phyloP scores from a whole-genome alignment of 2,329 filamentous ascomycete species.

The Ceratocystis alfenasii region DNA sequence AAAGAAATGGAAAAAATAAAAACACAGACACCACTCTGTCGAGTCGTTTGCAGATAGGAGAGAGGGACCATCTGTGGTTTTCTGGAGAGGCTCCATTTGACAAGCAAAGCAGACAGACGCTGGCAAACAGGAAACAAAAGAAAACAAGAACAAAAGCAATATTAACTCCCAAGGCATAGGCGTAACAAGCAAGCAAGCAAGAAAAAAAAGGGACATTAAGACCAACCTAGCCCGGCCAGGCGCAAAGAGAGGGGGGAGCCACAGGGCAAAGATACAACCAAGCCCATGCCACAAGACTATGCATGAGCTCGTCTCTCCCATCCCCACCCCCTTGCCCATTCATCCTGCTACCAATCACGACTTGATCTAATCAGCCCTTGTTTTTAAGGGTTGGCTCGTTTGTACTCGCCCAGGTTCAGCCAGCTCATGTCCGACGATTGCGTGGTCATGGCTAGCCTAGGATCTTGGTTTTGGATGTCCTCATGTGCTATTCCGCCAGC shows the following conservation, averaged over 20 bases:
- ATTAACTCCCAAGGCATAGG: conserved; percentile 12
- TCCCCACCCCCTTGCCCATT: not conserved
- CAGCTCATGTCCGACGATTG: conserved; percentile 62
- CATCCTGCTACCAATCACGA: not conserved
- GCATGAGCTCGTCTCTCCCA: not conserved
- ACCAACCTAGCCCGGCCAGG: conserved; percentile 1
- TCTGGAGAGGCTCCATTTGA: not conserved
- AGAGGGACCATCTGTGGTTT: not conserved
- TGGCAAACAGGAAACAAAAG: not conserved
- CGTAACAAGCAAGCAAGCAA: conserved; percentile 5
- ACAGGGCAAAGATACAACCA: too few species aligned
- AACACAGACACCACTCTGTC: not conserved
- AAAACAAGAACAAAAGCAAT: conserved; percentile 7
- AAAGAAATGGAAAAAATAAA: conserved; percentile 8
- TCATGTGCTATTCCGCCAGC: not conserved
- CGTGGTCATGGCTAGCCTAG: not conserved
- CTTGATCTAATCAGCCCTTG: not conserved
- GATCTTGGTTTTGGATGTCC: not conserved
- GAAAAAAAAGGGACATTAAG: conserved; percentile 15
- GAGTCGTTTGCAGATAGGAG: not conserved
- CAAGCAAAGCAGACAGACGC: conserved; percentile 8
- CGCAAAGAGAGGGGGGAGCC: too few species aligned
- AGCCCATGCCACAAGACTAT: not conserved
- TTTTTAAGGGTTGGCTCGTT: conserved; percentile 19
- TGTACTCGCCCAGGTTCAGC: conserved; percentile 53